Percentiles rank a stretch among this genome's conserved stretches.
Conservation (phyloP, 2,329 filamentous ascomycete species). For the Phaeophleospora eucalypticola region DNA sequence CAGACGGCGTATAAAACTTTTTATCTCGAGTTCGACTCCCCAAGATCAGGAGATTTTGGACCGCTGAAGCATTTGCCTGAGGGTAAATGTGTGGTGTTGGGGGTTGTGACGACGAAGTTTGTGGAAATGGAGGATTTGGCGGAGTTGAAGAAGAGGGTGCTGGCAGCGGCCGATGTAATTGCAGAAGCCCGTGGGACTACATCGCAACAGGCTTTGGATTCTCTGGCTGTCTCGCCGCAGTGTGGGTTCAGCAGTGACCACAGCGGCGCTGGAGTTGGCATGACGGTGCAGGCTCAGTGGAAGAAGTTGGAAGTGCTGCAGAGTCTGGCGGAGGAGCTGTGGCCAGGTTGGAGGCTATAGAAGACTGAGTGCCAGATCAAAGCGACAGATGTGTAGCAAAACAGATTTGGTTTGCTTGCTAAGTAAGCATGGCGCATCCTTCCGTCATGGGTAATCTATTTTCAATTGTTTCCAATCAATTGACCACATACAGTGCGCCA, state of each 20-base stretch:
- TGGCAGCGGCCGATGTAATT: constrained; percentile 58
- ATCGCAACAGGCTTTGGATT: constrained; percentile 63
- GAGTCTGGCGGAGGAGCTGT: constrained; percentile 67
- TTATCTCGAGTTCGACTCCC: constrained; percentile 41
- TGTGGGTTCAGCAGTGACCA: constrained; percentile 58
- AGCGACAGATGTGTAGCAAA: no score
- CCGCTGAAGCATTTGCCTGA: constrained; percentile 41
- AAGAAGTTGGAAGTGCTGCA: constrained; percentile 67
- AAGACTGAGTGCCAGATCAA: no score
- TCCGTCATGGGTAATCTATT: no score
- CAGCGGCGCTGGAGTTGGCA: constrained; percentile 50
- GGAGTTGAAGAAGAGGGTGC: constrained; percentile 42
- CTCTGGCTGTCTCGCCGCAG: constrained; percentile 64
- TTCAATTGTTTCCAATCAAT: no score
- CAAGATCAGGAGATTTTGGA: constrained; percentile 44
- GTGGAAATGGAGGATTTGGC: constrained; percentile 42
- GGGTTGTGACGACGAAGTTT: constrained; percentile 46
- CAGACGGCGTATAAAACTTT: constrained; percentile 29
- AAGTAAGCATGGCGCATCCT: no score
- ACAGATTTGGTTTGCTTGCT: no score
- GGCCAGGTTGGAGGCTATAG: constrained; percentile 52
- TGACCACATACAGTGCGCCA: no score
- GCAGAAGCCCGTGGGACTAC: constrained; percentile 59
- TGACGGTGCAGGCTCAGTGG: constrained; percentile 47
- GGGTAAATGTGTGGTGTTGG: constrained; percentile 44